Evolutionary conservation across 176 grass and related monocot species (phyloP), one percentile per base, ranked within the genome.

Genomic region (Melocanna baccifera): DNA sequence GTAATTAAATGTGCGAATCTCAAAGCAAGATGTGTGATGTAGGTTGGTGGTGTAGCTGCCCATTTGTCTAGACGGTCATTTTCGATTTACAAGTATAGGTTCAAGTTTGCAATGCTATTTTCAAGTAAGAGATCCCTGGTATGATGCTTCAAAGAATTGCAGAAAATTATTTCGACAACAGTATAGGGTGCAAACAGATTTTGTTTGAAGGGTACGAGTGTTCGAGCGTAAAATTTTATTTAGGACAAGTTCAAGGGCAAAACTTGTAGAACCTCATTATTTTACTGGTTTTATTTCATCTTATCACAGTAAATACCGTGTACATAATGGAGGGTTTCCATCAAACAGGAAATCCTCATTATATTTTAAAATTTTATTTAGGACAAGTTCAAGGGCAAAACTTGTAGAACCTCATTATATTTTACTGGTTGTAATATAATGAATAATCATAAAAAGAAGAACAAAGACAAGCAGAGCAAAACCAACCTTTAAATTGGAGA

Each of bases 401-500:
- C 34, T 36, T 36, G 34, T 36, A 36, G 34, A 36, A 36, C 34
- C 34, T 36, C 34, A 36, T 36, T 36, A 36, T 36, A 36, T 36
- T 36, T 36, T 36, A 36, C 34, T 5, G 34, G 34, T 36, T 42
- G n/a, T 20, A 81, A 30, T 1, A 69, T 30, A 69, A 46, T 11
- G 42, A 36, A 81, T 5, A 39, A 72, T 70, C 56, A 71, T 77
- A 19, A 1, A 18, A 29, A 63, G 25, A 26, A 1, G 20, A 16
- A 75, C 11, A 84, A 65, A 18, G 9, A 40, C 0, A 4, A 30
- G 23, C 11, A 64, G 20, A 75, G 32, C 30, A 66, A 82, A 47
- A 67, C 61, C 0, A 7, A 83, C 74, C 88, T 73, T 66, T 78
- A 36, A 7, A 37, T 53, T 18, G 12, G 71, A 73, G 47, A 82